Evolutionary conservation across 495 filamentous ascomycete genomes (phyloP), one percentile per base, ranked within the genome.

Genomic region (Aspergillus funiculosus): DNA sequence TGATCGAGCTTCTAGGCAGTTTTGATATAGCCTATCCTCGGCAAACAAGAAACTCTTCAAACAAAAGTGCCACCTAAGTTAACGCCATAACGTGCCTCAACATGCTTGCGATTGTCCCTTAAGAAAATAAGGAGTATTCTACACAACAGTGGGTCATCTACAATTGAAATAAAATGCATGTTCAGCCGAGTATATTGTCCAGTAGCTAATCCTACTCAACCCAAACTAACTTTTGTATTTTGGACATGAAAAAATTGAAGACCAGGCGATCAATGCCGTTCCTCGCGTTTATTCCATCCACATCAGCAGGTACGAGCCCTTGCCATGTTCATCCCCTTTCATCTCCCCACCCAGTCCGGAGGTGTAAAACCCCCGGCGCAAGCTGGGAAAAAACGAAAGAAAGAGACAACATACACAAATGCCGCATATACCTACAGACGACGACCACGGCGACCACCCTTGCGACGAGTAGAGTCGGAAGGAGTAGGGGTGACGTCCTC

Each of bases 391-490:
- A 51, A 54, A 42, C n/a, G n/a, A 54, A 20, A 37, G 18, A 37
- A 35, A 29, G 32, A 37, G 18, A 11, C 20, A 27, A 21, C 44
- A 31, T 11, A 38, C 36, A 39, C n/a, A 15, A 32, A 38, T 38
- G 51, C 51, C 50, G 61, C 66, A 70, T 50, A 64, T 57, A 63
- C 68, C 82, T 77, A 97, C 69, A 99, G 83, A 91, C 92, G 90
- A 74, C 92, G 92, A 95, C 92, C 92, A 85, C 92, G 90, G 73
- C 92, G 87, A 94, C 92, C 92, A 75, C 92, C 92, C 85, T 99
- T 99, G 72, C 91, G 86, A 71, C 92, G 87, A 58, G 92, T 99
- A 70, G 85, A 91, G 76, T 99, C 92, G 68, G 92, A 97, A 54
- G 92, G 92, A 26, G 92, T 97, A 52, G 92, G 92, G 56, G 92